Conservation (phyloP, 177 flowering plant genomes). For the Telopea speciosissima region DNA sequence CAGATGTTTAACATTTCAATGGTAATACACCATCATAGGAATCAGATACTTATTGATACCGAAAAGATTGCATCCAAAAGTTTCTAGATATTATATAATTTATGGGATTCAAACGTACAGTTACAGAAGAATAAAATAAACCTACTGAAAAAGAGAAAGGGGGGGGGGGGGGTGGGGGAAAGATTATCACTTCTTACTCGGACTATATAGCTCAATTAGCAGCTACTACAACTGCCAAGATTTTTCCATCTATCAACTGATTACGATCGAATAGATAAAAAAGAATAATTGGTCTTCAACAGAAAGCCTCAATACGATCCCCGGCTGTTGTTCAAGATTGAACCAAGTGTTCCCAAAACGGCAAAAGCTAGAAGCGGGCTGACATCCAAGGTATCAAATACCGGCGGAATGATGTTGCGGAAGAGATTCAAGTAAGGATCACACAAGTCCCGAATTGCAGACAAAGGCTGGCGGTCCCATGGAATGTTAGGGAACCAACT, state of each 20-base stretch:
- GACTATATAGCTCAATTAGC: not conserved
- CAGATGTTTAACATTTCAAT: not conserved
- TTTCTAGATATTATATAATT: slow-evolving; percentile 13
- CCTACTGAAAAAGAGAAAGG: not conserved
- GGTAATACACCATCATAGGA: too few relatives aligned
- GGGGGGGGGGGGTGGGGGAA: not conserved
- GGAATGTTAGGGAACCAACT: slow-evolving; percentile 99
- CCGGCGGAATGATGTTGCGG: slow-evolving; percentile 80
- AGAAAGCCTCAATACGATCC: slow-evolving; percentile 14
- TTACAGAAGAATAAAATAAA: too few relatives aligned
- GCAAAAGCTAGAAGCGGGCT: slow-evolving; percentile 89
- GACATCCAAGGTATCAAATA: slow-evolving; percentile 78
- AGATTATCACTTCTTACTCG: not conserved
- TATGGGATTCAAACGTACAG: too few relatives aligned
- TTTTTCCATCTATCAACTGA: too few relatives aligned
- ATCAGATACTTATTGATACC: slow-evolving; percentile 20
- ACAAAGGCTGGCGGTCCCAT: slow-evolving; percentile 79
- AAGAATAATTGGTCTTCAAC: too few relatives aligned
- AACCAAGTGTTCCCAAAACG: slow-evolving; percentile 68
- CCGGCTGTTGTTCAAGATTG: slow-evolving; percentile 43
- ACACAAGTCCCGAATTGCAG: slow-evolving; percentile 82
- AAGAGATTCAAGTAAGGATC: slow-evolving; percentile 90
- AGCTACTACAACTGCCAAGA: too few relatives aligned
- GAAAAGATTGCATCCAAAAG: too few relatives aligned
- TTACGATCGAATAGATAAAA: not conserved